Evolutionary conservation across 2,329 filamentous ascomycete species (phyloP).

Genomic region (Pseudogymnoascus sp.): DNA sequence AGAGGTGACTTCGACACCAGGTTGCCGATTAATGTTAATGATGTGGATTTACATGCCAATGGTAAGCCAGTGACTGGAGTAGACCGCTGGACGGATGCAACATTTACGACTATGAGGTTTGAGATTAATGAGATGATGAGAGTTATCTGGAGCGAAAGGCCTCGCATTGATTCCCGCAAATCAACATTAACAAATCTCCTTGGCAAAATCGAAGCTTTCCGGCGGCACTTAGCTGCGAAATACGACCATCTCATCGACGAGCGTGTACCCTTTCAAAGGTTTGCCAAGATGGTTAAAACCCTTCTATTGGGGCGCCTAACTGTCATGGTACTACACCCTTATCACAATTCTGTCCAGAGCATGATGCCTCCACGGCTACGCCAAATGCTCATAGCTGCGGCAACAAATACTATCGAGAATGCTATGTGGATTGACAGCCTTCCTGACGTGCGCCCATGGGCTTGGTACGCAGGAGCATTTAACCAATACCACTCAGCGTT

Average conservation of each 20-base stretch:
- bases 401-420: slow-evolving; percentile 46
- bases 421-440: slow-evolving; percentile 47
- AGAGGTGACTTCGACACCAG: slow-evolving; percentile 68
- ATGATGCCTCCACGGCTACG: slow-evolving; percentile 54
- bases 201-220: slow-evolving; percentile 61
- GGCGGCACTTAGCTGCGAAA: slow-evolving; percentile 54
- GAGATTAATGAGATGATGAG: slow-evolving; percentile 69
- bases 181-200: slow-evolving; percentile 57
- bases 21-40: slow-evolving; percentile 63
- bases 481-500: slow-evolving; percentile 67
- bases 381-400: slow-evolving; percentile 56
- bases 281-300: slow-evolving; percentile 56
- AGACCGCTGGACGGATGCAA: slow-evolving; percentile 58
- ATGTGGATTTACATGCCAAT: slow-evolving; percentile 48
- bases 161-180: slow-evolving; percentile 54
- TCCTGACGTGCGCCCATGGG: slow-evolving; percentile 49
- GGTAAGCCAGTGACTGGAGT: slow-evolving; percentile 33
- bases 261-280: slow-evolving; percentile 52
- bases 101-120: slow-evolving; percentile 60
- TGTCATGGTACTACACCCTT: slow-evolving; percentile 62
- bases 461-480: slow-evolving; percentile 64
- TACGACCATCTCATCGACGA: slow-evolving; percentile 58
- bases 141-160: slow-evolving; percentile 60
- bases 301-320: slow-evolving; percentile 56
- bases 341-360: slow-evolving; percentile 38